Evolutionary conservation across 1,284 basidiomycete genomes (phyloP).

Genomic region (Tausonia pullulans): DNA sequence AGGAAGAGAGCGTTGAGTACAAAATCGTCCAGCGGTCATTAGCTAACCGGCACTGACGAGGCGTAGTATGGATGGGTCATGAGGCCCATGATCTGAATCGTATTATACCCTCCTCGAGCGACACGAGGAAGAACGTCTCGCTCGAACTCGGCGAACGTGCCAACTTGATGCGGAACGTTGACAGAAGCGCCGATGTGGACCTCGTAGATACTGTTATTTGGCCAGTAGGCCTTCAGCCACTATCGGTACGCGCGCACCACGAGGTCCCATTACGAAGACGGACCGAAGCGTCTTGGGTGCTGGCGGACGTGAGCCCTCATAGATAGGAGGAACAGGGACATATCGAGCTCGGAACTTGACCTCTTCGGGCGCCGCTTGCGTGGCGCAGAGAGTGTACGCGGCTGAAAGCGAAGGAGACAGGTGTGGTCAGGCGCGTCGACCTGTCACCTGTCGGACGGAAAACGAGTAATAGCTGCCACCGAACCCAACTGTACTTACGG

Average conservation of each 20-base stretch:
- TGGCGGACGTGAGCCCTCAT: background rate
- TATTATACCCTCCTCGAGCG: slow-evolving; percentile 17
- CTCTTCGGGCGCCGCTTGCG: slow-evolving; percentile 8
- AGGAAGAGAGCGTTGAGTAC: background rate
- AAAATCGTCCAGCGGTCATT: no score
- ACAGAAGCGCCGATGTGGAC: slow-evolving; percentile 13
- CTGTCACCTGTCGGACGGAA: no score
- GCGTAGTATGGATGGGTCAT: slow-evolving; percentile 20
- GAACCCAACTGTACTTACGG: background rate
- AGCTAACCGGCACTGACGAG: no score
- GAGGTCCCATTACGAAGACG: background rate
- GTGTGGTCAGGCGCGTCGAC: no score
- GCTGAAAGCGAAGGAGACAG: background rate
- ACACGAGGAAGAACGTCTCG: slow-evolving; percentile 16
- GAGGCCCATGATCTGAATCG: slow-evolving; percentile 18
- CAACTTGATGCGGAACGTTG: background rate
- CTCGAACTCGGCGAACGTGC: slow-evolving; percentile 16
- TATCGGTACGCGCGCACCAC: background rate
- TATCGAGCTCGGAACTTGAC: slow-evolving; percentile 8
- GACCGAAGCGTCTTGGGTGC: slow-evolving; percentile 8
- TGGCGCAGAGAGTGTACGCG: slow-evolving; percentile 12
- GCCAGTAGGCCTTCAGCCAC: background rate
- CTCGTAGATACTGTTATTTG: slow-evolving; percentile 10
- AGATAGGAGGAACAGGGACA: slow-evolving; percentile 1
- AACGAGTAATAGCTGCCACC: no score